Percentiles rank a stretch among this genome's conserved stretches.
Evolutionary conservation across 2,329 filamentous ascomycete genomes (phyloP).

Genomic region (Rutstroemia sp.): DNA sequence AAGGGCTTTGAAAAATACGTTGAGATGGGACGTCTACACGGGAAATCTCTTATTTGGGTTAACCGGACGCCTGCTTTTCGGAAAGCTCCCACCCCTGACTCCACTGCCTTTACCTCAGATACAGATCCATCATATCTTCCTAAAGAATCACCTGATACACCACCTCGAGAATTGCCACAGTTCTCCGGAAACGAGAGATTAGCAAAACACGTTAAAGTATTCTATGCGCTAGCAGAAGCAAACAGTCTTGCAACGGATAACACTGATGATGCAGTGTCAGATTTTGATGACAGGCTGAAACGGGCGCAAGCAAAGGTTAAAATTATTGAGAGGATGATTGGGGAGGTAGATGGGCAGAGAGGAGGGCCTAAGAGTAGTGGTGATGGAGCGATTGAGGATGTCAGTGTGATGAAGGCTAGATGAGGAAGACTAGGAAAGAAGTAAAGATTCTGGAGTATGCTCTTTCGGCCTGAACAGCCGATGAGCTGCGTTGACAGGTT

Average conservation of each 20-base stretch:
- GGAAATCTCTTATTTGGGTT: conserved; percentile 76
- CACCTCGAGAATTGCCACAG: conserved; percentile 22
- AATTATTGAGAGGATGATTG: conserved; percentile 67
- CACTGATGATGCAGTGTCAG: conserved; percentile 79
- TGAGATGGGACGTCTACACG: conserved; percentile 70
- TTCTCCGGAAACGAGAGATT: conserved; percentile 55
- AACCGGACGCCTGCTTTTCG: conserved; percentile 48
- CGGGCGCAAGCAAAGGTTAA: conserved; percentile 77
- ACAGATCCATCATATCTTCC: not conserved
- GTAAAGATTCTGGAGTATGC: too few relatives aligned
- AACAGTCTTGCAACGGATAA: conserved; percentile 74
- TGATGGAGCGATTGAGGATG: conserved; percentile 41
- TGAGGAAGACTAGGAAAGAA: not conserved
- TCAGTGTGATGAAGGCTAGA: conserved; percentile 27
- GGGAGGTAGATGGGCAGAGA: conserved; percentile 30
- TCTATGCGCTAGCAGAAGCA: conserved; percentile 73
- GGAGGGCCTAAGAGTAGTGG: conserved; percentile 10
- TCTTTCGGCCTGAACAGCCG: too few relatives aligned
- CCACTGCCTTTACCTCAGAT: not conserved
- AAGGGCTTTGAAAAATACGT: conserved; percentile 91
- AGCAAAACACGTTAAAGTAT: conserved; percentile 64
- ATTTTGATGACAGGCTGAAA: conserved; percentile 85
- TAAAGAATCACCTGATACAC: not conserved
- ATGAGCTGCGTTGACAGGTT: too few relatives aligned
- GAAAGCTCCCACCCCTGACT: not conserved